Percentiles rank a stretch among this genome's conserved stretches.
Evolutionary conservation across 2,329 filamentous ascomycete species (phyloP).

Genomic region (Fusarium staphyleae): DNA sequence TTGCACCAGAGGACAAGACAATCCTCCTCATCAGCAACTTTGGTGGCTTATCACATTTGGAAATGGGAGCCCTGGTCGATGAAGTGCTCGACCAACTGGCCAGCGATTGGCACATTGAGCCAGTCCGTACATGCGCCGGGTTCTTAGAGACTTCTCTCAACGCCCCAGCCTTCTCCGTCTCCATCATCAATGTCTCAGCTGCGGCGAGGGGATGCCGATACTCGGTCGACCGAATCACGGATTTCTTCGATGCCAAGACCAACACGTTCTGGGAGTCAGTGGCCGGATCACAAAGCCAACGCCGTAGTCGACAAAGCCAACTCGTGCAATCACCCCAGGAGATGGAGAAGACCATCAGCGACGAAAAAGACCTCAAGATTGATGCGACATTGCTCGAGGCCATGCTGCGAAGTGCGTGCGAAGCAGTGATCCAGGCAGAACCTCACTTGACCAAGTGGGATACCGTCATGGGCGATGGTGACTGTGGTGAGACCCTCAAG

Average conservation of each 20-base stretch:
- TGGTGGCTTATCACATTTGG: slow-evolving; percentile 64
- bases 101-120: slow-evolving; percentile 55
- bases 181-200: slow-evolving; percentile 65
- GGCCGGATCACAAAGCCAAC: slow-evolving; percentile 53
- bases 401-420: slow-evolving; percentile 63
- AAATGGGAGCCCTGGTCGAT: slow-evolving; percentile 62
- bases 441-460: slow-evolving; percentile 70
- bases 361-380: slow-evolving; percentile 54
- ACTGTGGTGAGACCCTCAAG: slow-evolving; percentile 69
- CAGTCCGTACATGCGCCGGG: slow-evolving; percentile 65
- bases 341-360: slow-evolving; percentile 47
- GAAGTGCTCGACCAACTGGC: slow-evolving; percentile 60
- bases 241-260: slow-evolving; percentile 69
- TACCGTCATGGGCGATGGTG: slow-evolving; percentile 69
- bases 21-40: slow-evolving; percentile 66
- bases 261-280: slow-evolving; percentile 64
- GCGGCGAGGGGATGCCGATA: slow-evolving; percentile 55
- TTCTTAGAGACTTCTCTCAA: slow-evolving; percentile 77
- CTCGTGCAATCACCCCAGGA: slow-evolving; percentile 50
- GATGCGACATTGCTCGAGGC: slow-evolving; percentile 60
- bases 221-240: slow-evolving; percentile 61
- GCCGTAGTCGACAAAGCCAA: slow-evolving; percentile 51
- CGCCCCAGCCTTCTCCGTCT: slow-evolving; percentile 73
- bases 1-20: slow-evolving; percentile 55
- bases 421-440: slow-evolving; percentile 62